Conservation (phyloP, 805 yeast species). For the Saccharomyces paradoxus region DNA sequence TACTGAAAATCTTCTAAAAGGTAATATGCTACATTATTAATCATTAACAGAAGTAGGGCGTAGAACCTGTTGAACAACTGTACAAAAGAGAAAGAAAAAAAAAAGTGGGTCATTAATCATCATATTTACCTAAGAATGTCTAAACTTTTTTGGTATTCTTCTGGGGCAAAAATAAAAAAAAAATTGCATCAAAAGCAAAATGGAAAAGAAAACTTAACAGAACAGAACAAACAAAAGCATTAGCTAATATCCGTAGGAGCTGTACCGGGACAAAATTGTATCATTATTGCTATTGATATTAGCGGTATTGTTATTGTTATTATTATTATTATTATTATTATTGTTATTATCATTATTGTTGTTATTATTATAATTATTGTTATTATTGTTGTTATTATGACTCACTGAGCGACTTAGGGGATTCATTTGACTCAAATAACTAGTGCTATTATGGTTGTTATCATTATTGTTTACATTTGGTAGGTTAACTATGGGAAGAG, state of each 20-base stretch:
- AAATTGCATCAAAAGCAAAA: neutral
- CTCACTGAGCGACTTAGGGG: neutral
- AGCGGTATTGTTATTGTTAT: neutral
- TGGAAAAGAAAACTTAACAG: neutral
- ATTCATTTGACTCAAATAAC: neutral
- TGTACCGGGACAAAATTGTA: neutral
- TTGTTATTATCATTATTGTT: neutral
- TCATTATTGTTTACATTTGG: neutral
- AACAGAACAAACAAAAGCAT: neutral
- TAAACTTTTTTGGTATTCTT: neutral
- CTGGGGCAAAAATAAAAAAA: neutral
- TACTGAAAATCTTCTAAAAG: neutral
- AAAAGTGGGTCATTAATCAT: neutral
- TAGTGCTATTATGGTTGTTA: neutral
- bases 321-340: neutral
- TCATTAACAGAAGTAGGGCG: neutral
- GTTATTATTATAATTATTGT: neutral
- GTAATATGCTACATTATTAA: neutral
- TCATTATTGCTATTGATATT: neutral
- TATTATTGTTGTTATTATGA: neutral
- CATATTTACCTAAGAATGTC: neutral
- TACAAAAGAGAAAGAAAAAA: neutral
- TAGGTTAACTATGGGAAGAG: conserved; percentile 15
- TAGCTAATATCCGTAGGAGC: neutral
- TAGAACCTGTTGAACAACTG: neutral